Evolutionary conservation across 1,284 basidiomycete species (phyloP).

Genomic region (Anthracocystis setariae): DNA sequence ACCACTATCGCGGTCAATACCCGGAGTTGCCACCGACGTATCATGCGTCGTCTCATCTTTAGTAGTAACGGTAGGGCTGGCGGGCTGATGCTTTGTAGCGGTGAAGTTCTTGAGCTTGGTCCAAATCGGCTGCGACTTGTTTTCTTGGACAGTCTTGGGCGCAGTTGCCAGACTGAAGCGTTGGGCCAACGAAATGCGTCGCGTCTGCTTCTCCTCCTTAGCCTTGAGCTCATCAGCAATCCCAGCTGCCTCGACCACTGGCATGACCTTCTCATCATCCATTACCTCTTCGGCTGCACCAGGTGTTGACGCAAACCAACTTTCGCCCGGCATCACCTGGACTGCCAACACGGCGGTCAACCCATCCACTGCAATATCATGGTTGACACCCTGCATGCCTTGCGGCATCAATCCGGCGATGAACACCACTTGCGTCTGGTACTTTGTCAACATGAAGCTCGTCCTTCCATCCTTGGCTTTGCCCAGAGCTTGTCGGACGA

Average conservation of each 20-base stretch:
- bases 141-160: background rate
- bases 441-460: conserved; percentile 66
- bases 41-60: background rate
- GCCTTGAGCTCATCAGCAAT: background rate
- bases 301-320: conserved; percentile 6
- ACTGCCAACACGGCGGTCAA: conserved; percentile 55
- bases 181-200: conserved; percentile 6
- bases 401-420: conserved; percentile 72
- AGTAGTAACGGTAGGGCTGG: background rate
- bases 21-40: background rate
- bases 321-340: conserved; percentile 17
- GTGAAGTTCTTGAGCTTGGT: conserved; percentile 15
- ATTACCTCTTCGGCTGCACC: background rate
- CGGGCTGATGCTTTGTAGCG: conserved; percentile 10
- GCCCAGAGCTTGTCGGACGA: conserved; percentile 68
- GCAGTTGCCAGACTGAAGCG: conserved; percentile 11
- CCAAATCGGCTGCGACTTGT: conserved; percentile 16
- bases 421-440: conserved; percentile 71
- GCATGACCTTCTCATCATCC: background rate
- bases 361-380: conserved; percentile 67
- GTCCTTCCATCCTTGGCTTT: conserved; percentile 38
- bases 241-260: background rate
- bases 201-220: background rate
- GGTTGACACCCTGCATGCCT: conserved; percentile 72
- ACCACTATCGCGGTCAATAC: background rate